A percentile compares a stretch with the other conserved stretches of the same genome.
Evolutionary conservation across 345 rosid species (phyloP).

Genomic region (Salix exigua): DNA sequence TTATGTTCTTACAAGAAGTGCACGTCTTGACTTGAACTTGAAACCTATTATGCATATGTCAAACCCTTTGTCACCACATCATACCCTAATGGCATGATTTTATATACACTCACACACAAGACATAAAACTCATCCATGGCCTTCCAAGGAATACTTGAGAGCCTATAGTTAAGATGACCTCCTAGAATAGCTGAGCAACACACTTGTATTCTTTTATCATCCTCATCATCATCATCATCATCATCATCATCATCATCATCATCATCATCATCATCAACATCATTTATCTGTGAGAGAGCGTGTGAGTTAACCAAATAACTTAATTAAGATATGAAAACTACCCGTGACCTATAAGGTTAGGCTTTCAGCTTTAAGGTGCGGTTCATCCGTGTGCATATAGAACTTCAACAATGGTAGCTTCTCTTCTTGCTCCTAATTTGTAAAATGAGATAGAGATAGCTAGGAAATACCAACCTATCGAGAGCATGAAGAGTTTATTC

Average conservation of each 20-base stretch:
- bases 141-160: neutral
- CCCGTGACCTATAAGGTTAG: neutral
- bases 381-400: neutral
- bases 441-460: neutral
- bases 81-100: too few species aligned
- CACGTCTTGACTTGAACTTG: too few species aligned
- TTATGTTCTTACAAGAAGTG: fast-evolving
- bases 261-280: too few species aligned
- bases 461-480: neutral
- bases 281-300: neutral
- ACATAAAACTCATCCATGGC: neutral
- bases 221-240: too few species aligned
- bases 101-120: neutral
- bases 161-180: neutral
- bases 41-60: too few species aligned
- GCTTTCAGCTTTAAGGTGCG: neutral
- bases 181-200: neutral
- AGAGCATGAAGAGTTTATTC: neutral
- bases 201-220: neutral
- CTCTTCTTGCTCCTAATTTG: neutral
- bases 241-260: too few species aligned
- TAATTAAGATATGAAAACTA: neutral
- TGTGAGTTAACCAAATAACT: neutral
- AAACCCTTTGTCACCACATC: fast-evolving
- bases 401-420: neutral